These are phyloP conservation scores for Stenocarpella maydis DNA, from an alignment of 2,329 filamentous ascomycete genomes.

Conservation along the genomic window DNA sequence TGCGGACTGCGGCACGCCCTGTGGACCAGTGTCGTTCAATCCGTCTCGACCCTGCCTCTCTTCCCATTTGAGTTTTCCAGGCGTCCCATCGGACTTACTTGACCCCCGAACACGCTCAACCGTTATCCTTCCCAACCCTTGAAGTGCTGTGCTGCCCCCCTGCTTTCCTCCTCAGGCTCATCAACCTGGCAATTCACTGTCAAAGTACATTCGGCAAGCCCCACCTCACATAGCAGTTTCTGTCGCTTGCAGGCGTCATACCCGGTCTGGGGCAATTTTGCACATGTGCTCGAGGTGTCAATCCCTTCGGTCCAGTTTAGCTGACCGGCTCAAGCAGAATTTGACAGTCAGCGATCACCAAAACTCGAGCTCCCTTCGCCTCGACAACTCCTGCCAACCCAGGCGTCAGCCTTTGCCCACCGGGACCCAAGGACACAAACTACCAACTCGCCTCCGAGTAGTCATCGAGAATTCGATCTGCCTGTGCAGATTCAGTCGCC, in stretches of 20 bases:
- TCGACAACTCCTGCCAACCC: background rate
- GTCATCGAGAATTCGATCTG: background rate
- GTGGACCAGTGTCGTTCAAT: conserved; percentile 4
- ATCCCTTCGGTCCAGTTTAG: conserved; percentile 2
- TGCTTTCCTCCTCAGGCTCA: background rate
- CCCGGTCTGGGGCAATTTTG: background rate
- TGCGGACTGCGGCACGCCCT: background rate
- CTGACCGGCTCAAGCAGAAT: conserved; percentile 27
- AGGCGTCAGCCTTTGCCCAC: background rate
- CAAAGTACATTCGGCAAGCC: background rate
- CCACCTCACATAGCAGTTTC: background rate
- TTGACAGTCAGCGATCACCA: conserved; percentile 17
- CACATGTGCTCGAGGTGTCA: background rate
- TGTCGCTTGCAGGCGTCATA: background rate
- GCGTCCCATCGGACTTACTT: conserved; percentile 14
- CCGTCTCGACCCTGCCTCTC: background rate
- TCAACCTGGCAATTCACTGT: background rate
- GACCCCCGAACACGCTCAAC: conserved; percentile 12
- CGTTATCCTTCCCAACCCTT: background rate
- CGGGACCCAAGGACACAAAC: background rate
- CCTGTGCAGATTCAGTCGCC: background rate
- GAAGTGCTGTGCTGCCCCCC: background rate
- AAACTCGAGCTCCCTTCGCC: background rate
- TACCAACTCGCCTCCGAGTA: background rate
- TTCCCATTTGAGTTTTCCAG: conserved; percentile 20